Evolutionary conservation across 495 filamentous ascomycete genomes (phyloP).

Genomic region (Hypoxylon crocopeplum): DNA sequence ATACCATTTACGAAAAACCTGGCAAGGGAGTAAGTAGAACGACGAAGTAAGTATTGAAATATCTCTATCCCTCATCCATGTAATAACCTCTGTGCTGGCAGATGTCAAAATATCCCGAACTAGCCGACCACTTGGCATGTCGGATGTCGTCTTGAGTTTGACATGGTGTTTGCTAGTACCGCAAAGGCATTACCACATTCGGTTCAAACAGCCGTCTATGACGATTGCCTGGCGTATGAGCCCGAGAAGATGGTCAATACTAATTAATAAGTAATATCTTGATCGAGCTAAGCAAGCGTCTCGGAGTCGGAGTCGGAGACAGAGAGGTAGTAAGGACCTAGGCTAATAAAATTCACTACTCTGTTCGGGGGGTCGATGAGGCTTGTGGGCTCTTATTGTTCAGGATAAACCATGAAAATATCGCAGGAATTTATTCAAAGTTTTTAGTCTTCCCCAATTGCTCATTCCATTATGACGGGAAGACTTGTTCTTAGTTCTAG

Average conservation of each 20-base stretch:
- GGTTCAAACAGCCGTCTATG: not conserved
- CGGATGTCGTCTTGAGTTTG: conserved; percentile 7
- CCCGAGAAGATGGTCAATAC: not conserved
- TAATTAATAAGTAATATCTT: not conserved
- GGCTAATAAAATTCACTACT: too few relatives aligned
- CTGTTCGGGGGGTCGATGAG: too few relatives aligned
- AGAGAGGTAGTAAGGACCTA: not conserved
- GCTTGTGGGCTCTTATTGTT: not conserved
- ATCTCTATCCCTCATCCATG: conserved; percentile 8
- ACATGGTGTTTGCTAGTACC: not conserved
- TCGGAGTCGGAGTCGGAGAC: not conserved
- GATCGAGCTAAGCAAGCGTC: not conserved
- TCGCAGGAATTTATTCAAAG: not conserved
- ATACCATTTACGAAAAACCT: too few relatives aligned
- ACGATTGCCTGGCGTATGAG: not conserved
- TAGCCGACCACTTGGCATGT: conserved; percentile 10
- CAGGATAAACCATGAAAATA: not conserved
- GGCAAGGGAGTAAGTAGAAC: too few relatives aligned
- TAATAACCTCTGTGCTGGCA: not conserved
- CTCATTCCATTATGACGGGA: not conserved
- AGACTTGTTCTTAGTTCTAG: not conserved
- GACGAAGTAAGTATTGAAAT: not conserved
- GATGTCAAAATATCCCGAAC: conserved; percentile 3
- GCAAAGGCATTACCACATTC: not conserved
- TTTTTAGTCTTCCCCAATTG: not conserved